phyloP scores from a whole-genome alignment of 1,284 basidiomycete species.

The Fomitopsis palustris region DNA sequence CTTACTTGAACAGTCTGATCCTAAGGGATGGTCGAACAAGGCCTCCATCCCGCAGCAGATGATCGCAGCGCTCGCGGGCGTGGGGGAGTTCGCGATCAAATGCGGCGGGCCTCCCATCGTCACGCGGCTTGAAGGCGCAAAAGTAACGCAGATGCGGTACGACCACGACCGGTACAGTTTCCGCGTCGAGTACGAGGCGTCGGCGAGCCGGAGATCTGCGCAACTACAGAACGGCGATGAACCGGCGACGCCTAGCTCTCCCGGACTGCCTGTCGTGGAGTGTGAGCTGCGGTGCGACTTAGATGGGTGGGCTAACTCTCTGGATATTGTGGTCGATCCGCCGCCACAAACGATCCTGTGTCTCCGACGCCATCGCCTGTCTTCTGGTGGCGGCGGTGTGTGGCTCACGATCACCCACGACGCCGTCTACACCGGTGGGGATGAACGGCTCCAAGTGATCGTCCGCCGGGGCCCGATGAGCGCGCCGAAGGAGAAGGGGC shows the following conservation, averaged over 20 bases:
- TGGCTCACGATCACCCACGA: constrained; percentile 96
- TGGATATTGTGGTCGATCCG: constrained; percentile 93
- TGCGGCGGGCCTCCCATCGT: constrained; percentile 90
- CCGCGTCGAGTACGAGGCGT: constrained; percentile 83
- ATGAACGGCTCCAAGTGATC: constrained; percentile 62
- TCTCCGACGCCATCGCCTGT: constrained; percentile 84
- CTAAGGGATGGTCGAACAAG: constrained; percentile 97
- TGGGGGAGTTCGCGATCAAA: constrained; percentile 94
- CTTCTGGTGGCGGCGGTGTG: constrained; percentile 87
- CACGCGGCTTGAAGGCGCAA: constrained; percentile 82
- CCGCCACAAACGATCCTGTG: constrained; percentile 86
- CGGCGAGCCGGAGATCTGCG: constrained; percentile 46
- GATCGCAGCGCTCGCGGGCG: constrained; percentile 82
- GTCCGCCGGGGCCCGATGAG: constrained; percentile 69
- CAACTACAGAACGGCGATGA: constrained; percentile 13
- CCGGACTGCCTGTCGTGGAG: constrained; percentile 64
- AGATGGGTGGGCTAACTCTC: constrained; percentile 84
- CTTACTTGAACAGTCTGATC: constrained; percentile 94
- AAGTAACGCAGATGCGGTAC: constrained; percentile 72
- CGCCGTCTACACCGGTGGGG: constrained; percentile 70
- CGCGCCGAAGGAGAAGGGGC: constrained; percentile 67
- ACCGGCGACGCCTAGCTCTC: constrained; percentile 15
- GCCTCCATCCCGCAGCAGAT: constrained; percentile 90
- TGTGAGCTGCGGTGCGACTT: constrained; percentile 94
- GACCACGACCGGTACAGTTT: constrained; percentile 86